A percentile compares a stretch with the other conserved stretches of the same genome.
Evolutionary conservation across 371 early-diverging fungal species (phyloP).

Genomic region (Mucor piriformis): DNA sequence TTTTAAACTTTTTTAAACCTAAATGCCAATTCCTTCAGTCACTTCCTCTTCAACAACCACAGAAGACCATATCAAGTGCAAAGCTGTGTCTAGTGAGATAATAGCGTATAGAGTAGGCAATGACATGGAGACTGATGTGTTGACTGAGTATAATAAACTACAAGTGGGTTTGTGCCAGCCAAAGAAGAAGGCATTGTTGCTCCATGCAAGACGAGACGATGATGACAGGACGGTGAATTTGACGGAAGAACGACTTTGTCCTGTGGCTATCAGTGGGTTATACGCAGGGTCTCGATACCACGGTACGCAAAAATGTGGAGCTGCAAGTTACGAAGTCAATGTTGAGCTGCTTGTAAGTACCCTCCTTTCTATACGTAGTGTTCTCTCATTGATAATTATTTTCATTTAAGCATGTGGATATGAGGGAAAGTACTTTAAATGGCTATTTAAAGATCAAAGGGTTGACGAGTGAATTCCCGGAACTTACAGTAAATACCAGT

Average conservation of each 20-base stretch:
- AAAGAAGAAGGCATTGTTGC: constrained; percentile 8
- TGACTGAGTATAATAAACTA: background rate
- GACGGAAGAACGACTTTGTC: constrained; percentile 19
- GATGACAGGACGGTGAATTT: constrained; percentile 19
- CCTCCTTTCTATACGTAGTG: background rate
- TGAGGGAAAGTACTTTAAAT: constrained; percentile 64
- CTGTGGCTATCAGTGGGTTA: constrained; percentile 14
- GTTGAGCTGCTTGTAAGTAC: constrained; percentile 70
- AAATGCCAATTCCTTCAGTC: constrained; percentile 19
- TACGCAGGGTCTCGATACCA: constrained; percentile 66
- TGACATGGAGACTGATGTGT: constrained; percentile 10
- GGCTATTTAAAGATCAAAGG: constrained; percentile 79
- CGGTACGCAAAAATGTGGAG: constrained; percentile 70
- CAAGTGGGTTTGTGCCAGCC: background rate
- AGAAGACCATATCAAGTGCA: background rate
- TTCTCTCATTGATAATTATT: background rate
- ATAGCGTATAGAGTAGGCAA: background rate
- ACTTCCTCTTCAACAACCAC: background rate
- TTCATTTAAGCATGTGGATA: constrained; percentile 67
- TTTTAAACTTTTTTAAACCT: background rate
- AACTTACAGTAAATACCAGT: constrained; percentile 58
- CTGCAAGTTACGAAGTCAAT: constrained; percentile 65
- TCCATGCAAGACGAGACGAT: constrained; percentile 19
- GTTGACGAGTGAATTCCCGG: constrained; percentile 76
- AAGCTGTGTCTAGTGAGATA: background rate